Evolutionary conservation across 1,284 basidiomycete species (phyloP).

Genomic region (Microstroma glucosiphilum): DNA sequence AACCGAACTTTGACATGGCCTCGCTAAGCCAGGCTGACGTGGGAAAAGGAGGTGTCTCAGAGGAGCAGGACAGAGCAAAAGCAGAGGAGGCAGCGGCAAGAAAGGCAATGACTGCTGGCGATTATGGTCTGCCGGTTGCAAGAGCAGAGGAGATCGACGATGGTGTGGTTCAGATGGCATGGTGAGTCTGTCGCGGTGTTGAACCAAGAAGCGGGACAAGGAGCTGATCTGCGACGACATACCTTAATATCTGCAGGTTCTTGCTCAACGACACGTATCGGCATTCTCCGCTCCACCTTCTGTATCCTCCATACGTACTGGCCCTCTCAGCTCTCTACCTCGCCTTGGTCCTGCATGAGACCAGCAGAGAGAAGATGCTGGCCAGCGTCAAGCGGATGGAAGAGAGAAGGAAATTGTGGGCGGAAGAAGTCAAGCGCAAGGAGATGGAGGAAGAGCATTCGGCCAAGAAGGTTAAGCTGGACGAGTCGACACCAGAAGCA

Average conservation of each 20-base stretch:
- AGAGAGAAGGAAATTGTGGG: slow-evolving; percentile 21
- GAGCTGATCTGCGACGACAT: too few species aligned
- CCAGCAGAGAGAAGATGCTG: slow-evolving; percentile 19
- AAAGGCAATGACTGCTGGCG: slow-evolving; percentile 7
- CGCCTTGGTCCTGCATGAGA: slow-evolving; percentile 30
- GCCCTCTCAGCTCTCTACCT: slow-evolving; percentile 86
- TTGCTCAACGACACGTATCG: slow-evolving; percentile 88
- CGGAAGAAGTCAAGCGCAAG: background rate
- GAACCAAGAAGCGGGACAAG: too few species aligned
- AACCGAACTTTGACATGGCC: background rate
- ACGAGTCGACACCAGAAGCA: too few species aligned
- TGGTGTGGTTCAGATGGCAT: slow-evolving; percentile 54
- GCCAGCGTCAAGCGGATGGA: slow-evolving; percentile 12
- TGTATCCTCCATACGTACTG: slow-evolving; percentile 89
- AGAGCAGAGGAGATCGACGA: slow-evolving; percentile 54
- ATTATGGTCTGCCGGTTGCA: slow-evolving; percentile 13
- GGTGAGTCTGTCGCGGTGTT: slow-evolving; percentile 47
- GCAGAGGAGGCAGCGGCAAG: slow-evolving; percentile 4
- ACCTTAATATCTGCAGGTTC: slow-evolving; percentile 58
- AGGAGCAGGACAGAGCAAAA: slow-evolving; percentile 4
- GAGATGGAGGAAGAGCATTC: background rate
- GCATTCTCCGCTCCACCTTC: slow-evolving; percentile 76
- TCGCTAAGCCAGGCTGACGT: background rate
- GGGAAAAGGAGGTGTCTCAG: background rate
- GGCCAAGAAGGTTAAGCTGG: too few species aligned